Conservation (phyloP, 805 yeast species). For the Metschnikowia matae region DNA sequence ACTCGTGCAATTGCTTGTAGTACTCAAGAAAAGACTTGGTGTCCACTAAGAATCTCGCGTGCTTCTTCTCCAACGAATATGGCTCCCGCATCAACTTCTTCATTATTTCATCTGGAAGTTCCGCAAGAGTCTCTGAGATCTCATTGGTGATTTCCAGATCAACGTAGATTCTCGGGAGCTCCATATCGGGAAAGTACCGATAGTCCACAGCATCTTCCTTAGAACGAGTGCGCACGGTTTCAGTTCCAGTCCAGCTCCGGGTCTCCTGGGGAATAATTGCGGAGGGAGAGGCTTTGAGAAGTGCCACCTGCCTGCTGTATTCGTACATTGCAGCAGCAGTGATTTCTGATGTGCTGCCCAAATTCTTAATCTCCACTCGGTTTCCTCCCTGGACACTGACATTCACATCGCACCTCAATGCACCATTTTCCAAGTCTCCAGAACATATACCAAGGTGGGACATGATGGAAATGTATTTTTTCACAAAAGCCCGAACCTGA, state of each 20-base stretch:
- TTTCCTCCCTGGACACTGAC: conserved; percentile 70
- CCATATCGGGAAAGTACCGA: conserved; percentile 93
- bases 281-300: conserved; percentile 33
- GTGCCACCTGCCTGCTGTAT: conserved; percentile 60
- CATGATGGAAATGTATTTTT: conserved; percentile 71
- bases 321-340: conserved; percentile 71
- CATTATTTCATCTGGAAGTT: conserved; percentile 58
- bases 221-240: conserved; percentile 62
- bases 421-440: conserved; percentile 92
- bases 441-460: conserved; percentile 69
- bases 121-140: conserved; percentile 46
- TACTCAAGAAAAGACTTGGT: conserved; percentile 48
- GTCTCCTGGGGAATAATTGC: conserved; percentile 53
- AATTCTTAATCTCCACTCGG: conserved; percentile 84
- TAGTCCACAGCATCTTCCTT: conserved; percentile 86
- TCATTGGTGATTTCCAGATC: conserved; percentile 39
- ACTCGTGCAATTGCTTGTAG: conserved; percentile 35
- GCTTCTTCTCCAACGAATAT: conserved; percentile 59
- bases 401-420: conserved; percentile 92
- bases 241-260: conserved; percentile 84
- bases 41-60: conserved; percentile 65
- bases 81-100: conserved; percentile 44
- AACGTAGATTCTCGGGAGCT: conserved; percentile 59
- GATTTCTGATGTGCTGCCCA: conserved; percentile 81
- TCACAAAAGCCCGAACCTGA: conserved; percentile 74